Conservation (phyloP, 306 rosid genomes). For the Malus sieversii region DNA sequence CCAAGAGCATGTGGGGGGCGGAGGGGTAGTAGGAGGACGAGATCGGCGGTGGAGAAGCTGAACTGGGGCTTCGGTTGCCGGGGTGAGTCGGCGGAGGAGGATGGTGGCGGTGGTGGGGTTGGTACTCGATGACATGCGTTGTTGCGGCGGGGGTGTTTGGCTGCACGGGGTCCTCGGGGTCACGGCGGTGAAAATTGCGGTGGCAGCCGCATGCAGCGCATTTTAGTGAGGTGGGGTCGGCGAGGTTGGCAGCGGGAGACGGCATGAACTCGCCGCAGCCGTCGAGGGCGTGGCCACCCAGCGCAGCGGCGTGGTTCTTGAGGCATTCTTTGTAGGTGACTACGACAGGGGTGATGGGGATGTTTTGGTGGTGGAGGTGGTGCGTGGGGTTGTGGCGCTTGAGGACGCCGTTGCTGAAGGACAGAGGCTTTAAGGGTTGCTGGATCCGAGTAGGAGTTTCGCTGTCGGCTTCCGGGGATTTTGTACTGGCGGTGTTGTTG, state of each 20-base stretch:
- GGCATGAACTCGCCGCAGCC: conserved; percentile 99
- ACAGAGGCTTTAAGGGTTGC: conserved; percentile 36
- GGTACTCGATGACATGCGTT: conserved; percentile 61
- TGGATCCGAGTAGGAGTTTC: conserved; percentile 63
- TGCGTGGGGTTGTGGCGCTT: conserved; percentile 51
- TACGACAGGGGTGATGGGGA: not conserved
- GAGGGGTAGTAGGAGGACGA: conserved; percentile 92
- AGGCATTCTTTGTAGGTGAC: conserved; percentile 73
- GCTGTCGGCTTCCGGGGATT: conserved; percentile 60
- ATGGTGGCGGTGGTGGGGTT: conserved; percentile 78
- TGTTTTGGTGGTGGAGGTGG: conserved; percentile 11
- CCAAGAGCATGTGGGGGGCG: conserved; percentile 87
- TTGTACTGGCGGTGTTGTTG: conserved; percentile 23
- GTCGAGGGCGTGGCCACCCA: conserved; percentile 83
- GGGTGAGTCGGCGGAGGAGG: conserved; percentile 23
- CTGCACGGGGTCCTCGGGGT: conserved; percentile 55
- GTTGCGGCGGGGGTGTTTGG: conserved; percentile 13
- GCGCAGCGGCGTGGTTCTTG: conserved; percentile 79
- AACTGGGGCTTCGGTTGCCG: conserved; percentile 54
- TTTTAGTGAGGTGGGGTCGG: conserved; percentile 75
- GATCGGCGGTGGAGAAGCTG: conserved; percentile 95
- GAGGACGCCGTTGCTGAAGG: conserved; percentile 74
- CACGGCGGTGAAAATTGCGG: conserved; percentile 97
- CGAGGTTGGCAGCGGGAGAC: conserved; percentile 41
- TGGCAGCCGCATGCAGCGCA: conserved; percentile 99